These are phyloP conservation scores for Hymenoscyphus infarciens DNA, from an alignment of 2,329 filamentous ascomycete genomes.

Conservation along the genomic window DNA sequence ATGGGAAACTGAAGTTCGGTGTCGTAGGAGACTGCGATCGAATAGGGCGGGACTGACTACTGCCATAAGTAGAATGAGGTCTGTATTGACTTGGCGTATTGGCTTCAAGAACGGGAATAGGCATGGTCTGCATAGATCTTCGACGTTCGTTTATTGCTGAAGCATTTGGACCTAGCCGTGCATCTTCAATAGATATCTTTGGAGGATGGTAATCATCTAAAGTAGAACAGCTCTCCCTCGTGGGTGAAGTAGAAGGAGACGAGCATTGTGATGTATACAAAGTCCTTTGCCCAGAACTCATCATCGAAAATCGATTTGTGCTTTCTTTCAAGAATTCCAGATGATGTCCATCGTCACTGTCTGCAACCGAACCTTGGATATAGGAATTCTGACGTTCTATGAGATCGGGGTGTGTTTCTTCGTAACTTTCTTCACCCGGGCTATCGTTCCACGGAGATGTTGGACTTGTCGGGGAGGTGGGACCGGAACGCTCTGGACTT, in stretches of 20 bases:
- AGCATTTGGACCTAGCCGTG: constrained; percentile 28
- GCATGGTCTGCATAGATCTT: constrained; percentile 32
- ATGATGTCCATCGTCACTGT: constrained; percentile 55
- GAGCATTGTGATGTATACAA: constrained; percentile 56
- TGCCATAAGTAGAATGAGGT: constrained; percentile 28
- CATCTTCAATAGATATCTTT: constrained; percentile 22
- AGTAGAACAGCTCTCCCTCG: constrained; percentile 46
- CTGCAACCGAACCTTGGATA: constrained; percentile 47
- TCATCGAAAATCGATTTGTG: constrained; percentile 53
- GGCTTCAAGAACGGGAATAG: constrained; percentile 21
- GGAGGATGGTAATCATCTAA: constrained; percentile 25
- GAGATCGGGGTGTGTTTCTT: constrained; percentile 3
- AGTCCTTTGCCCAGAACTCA: constrained; percentile 60
- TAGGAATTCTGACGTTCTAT: neutral
- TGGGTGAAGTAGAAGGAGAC: constrained; percentile 55
- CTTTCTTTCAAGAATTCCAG: constrained; percentile 56
- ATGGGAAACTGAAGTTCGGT: constrained; percentile 35
- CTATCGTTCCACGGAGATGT: constrained; percentile 22
- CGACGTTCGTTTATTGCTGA: constrained; percentile 30
- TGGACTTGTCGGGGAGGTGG: constrained; percentile 22
- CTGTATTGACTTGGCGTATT: constrained; percentile 20
- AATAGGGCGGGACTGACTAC: constrained; percentile 8
- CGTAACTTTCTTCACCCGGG: constrained; percentile 13
- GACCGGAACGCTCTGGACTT: constrained; percentile 24
- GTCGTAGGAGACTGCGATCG: constrained; percentile 20